phyloP scores from a whole-genome alignment of 2,329 filamentous ascomycete genomes.

The Apiospora arundinis region DNA sequence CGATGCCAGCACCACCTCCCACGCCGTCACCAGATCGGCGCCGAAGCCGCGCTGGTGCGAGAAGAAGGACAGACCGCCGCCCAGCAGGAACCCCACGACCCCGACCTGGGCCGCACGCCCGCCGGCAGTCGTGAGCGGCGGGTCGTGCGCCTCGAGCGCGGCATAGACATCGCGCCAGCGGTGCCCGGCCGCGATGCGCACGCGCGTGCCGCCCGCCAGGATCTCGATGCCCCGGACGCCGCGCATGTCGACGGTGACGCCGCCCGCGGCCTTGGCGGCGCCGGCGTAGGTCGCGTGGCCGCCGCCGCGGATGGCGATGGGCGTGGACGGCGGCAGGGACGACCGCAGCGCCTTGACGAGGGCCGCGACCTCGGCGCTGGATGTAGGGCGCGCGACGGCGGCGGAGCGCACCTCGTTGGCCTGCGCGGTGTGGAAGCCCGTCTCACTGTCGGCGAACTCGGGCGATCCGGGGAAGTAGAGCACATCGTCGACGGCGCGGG shows the following conservation, averaged over 20 bases:
- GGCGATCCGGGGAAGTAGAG: neutral
- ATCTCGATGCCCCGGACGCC: conserved; percentile 26
- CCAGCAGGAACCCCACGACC: conserved; percentile 32
- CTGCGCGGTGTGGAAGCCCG: neutral
- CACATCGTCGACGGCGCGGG: neutral
- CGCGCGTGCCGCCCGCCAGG: conserved; percentile 33
- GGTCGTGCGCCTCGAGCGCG: conserved; percentile 26
- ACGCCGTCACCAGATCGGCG: conserved; percentile 50
- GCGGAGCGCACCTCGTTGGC: conserved; percentile 9
- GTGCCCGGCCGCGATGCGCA: conserved; percentile 36
- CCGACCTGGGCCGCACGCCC: conserved; percentile 32
- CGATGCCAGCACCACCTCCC: conserved; percentile 48
- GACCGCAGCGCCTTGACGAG: neutral
- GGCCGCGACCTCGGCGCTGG: neutral
- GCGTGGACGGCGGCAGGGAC: neutral
- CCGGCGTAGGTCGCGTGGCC: conserved; percentile 6
- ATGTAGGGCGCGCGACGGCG: neutral
- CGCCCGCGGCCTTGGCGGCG: conserved; percentile 15
- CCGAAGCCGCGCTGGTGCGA: conserved; percentile 45
- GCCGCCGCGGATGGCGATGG: neutral
- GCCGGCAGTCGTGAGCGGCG: conserved; percentile 28
- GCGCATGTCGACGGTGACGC: neutral
- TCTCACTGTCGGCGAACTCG: conserved; percentile 10
- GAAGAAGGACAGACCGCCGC: conserved; percentile 29
- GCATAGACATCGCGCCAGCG: conserved; percentile 32